These are phyloP conservation scores for Mycena citricolor DNA, from an alignment of 1,284 basidiomycete genomes.

Conservation along the genomic window DNA sequence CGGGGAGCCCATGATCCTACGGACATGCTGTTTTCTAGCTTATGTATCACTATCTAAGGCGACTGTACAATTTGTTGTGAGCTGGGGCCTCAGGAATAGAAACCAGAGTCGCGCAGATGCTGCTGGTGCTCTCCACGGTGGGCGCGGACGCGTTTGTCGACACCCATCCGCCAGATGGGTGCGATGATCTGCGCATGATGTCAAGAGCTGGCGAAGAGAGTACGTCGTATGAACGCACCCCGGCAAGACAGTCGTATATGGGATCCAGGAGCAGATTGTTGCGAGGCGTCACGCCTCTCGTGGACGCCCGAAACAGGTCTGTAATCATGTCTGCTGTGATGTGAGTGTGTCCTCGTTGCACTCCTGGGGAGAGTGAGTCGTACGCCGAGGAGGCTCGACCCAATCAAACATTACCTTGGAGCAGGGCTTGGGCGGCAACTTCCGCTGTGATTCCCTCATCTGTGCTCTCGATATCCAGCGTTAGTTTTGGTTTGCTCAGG, in stretches of 20 bases:
- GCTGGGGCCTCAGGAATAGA: too few species aligned
- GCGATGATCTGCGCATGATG: slow-evolving; percentile 1
- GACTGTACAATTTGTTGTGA: neutral
- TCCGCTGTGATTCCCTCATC: slow-evolving; percentile 75
- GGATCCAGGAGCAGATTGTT: slow-evolving; percentile 60
- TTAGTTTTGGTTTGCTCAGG: slow-evolving; percentile 79
- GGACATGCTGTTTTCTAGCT: too few species aligned
- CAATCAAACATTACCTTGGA: slow-evolving; percentile 71
- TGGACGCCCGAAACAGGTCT: slow-evolving; percentile 65
- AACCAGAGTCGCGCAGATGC: slow-evolving; percentile 4
- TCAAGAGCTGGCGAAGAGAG: too few species aligned
- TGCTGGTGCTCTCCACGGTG: neutral
- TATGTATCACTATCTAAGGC: too few species aligned
- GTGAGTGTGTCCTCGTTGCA: slow-evolving; percentile 72
- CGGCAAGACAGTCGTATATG: slow-evolving; percentile 39
- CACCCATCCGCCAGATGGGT: slow-evolving; percentile 8
- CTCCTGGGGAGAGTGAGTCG: too few species aligned
- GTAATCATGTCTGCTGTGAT: slow-evolving; percentile 75
- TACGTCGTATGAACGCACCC: too few species aligned
- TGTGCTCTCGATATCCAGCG: slow-evolving; percentile 77
- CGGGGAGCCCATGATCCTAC: too few species aligned
- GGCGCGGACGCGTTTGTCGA: slow-evolving; percentile 5
- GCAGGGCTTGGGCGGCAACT: slow-evolving; percentile 60
- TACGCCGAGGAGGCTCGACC: too few species aligned
- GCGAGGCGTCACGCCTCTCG: slow-evolving; percentile 66